Conservation (phyloP, 2,329 filamentous ascomycete genomes). For the Tricladium varicosporioides region DNA sequence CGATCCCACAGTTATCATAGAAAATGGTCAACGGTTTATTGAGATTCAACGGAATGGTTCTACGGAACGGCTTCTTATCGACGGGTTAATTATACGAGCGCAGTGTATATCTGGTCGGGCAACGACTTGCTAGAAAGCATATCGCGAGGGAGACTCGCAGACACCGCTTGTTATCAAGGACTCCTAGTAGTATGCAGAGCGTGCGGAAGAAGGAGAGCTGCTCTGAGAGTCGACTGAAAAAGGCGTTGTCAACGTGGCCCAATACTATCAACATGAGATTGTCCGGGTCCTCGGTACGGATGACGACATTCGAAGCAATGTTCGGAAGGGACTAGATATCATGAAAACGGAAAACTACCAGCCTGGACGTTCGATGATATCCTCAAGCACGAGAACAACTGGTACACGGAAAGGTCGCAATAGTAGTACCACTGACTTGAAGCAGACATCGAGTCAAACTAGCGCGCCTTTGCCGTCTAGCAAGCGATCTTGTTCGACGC, state of each 20-base stretch:
- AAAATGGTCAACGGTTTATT: slow-evolving; percentile 37
- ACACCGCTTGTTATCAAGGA: slow-evolving; percentile 45
- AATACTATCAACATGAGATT: slow-evolving; percentile 43
- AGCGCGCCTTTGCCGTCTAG: slow-evolving; percentile 23
- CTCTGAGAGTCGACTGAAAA: slow-evolving; percentile 37
- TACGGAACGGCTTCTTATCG: slow-evolving; percentile 41
- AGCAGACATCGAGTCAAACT: slow-evolving; percentile 7
- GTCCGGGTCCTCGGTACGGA: slow-evolving; percentile 34
- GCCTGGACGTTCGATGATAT: slow-evolving; percentile 25
- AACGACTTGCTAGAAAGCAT: slow-evolving; percentile 45
- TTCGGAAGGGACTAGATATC: slow-evolving; percentile 34
- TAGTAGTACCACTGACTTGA: slow-evolving; percentile 17
- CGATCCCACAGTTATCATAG: slow-evolving; percentile 41
- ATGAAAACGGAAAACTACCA: slow-evolving; percentile 36
- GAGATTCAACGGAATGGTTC: slow-evolving; percentile 39
- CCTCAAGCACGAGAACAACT: slow-evolving; percentile 21
- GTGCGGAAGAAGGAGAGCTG: slow-evolving; percentile 42
- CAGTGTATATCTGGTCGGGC: slow-evolving; percentile 38
- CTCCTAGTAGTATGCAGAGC: slow-evolving; percentile 43
- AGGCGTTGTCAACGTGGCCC: slow-evolving; percentile 39
- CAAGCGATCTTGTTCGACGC: slow-evolving; percentile 35
- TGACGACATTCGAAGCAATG: slow-evolving; percentile 35
- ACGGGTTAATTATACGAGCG: slow-evolving; percentile 35
- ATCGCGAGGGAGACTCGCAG: slow-evolving; percentile 36
- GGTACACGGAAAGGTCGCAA: slow-evolving; percentile 23